A percentile compares a stretch with the other conserved stretches of the same genome.
Conservation (phyloP, 768 basidiomycete species). For the Phlegmacium glaucopus region DNA sequence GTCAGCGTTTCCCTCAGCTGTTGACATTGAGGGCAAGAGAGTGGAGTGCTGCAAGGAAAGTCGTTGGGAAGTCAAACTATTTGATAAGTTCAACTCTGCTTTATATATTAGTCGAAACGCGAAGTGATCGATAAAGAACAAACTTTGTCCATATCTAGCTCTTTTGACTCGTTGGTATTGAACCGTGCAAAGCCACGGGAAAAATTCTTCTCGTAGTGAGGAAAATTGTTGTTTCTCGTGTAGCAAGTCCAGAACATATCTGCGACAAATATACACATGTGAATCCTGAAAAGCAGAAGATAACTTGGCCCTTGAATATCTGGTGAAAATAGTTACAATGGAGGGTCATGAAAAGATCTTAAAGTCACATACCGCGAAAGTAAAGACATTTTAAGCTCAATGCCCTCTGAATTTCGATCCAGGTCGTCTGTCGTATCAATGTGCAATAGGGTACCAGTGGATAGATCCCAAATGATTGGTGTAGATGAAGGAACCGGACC, state of each 20-base stretch:
- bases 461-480: slow-evolving; percentile 68
- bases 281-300: slow-evolving; percentile 75
- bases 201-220: slow-evolving; percentile 84
- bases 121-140: slow-evolving; percentile 4
- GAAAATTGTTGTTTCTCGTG: slow-evolving; percentile 68
- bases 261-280: slow-evolving; percentile 87
- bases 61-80: slow-evolving; percentile 42
- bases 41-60: slow-evolving; percentile 63
- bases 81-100: slow-evolving; percentile 44
- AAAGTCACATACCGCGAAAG: slow-evolving; percentile 51
- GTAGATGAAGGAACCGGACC: slow-evolving; percentile 38
- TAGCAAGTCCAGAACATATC: slow-evolving; percentile 68
- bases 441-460: slow-evolving; percentile 63
- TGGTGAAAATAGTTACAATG: slow-evolving; percentile 22
- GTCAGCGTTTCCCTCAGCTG: slow-evolving; percentile 3
- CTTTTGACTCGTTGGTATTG: slow-evolving; percentile 67
- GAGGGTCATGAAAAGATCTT: background rate
- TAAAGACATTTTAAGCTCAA: slow-evolving; percentile 74
- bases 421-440: slow-evolving; percentile 68
- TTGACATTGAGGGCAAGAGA: slow-evolving; percentile 19
- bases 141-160: slow-evolving; percentile 58
- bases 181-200: slow-evolving; percentile 90
- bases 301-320: slow-evolving; percentile 69
- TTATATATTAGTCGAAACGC: slow-evolving; percentile 4
- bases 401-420: slow-evolving; percentile 66